Percentiles rank a stretch among this genome's conserved stretches.
Conservation (phyloP, 495 filamentous ascomycete genomes). For the Pseudomonodictys pantanalensis region DNA sequence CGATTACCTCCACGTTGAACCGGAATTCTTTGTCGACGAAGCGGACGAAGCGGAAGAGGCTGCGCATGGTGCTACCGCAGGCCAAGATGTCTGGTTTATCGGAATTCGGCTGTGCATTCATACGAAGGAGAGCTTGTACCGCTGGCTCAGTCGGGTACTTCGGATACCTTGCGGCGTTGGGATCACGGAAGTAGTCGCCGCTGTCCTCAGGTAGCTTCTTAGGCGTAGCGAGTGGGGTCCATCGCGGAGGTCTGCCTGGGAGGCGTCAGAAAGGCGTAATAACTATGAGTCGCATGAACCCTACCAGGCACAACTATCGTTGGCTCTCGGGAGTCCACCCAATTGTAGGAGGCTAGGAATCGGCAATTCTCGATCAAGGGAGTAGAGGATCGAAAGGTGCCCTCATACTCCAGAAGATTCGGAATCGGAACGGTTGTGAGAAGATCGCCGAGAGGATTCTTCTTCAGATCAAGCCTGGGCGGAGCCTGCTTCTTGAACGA, state of each 20-base stretch:
- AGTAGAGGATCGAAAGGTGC: background rate
- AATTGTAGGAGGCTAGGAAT: constrained; percentile 43
- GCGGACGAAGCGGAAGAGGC: constrained; percentile 54
- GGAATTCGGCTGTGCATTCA: constrained; percentile 42
- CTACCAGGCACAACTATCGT: no score
- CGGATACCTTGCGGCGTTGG: constrained; percentile 58
- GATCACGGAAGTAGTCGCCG: constrained; percentile 58
- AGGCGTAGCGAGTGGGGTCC: constrained; percentile 51
- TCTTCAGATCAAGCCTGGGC: background rate
- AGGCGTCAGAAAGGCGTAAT: background rate
- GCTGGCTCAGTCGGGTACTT: constrained; percentile 58
- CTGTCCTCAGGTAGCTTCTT: constrained; percentile 49
- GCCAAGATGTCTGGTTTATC: constrained; percentile 56
- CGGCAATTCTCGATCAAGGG: constrained; percentile 37
- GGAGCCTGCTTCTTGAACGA: background rate
- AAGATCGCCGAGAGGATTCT: constrained; percentile 17
- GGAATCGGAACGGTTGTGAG: background rate
- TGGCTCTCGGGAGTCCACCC: no score
- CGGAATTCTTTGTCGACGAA: constrained; percentile 52
- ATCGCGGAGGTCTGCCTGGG: constrained; percentile 56
- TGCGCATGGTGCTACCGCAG: constrained; percentile 61
- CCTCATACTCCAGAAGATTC: background rate
- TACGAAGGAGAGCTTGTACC: constrained; percentile 47
- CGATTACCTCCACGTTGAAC: constrained; percentile 58
- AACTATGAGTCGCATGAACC: no score